Evolutionary conservation across 2,329 filamentous ascomycete species (phyloP), one percentile per base, ranked within the genome.

Genomic region (Sarocladium kiliense): DNA sequence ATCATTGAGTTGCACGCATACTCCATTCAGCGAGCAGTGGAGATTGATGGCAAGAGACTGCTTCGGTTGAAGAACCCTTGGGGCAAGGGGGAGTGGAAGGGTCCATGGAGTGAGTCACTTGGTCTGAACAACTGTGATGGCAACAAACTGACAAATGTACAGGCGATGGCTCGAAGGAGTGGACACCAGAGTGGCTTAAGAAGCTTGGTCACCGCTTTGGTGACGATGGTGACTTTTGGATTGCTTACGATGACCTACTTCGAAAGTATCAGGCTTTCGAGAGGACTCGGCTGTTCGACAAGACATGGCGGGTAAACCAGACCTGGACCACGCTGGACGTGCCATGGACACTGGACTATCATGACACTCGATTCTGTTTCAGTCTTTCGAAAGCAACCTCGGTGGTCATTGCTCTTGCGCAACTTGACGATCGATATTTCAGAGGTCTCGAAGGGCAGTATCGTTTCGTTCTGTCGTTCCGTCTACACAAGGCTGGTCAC

Each of bases 11-110:
- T 75, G 10, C 83, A 86, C 59, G 82, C 82, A 2, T 86, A 86
- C 61, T 82, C 81, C 1, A 75, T 87, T 9, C 81, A 84, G 73
- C 77, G 79, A 53, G 80, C 81, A 3, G 75, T 80, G n/a, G 75
- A 76, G 25, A 68, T 81, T 9, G 77, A 78, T 27, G 78, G 84
- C 59, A 76, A 80, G 59, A 79, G 86, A 2, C 73, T 91, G 1
- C 73, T 91, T 2, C 78, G 85, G 53, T 72, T 90, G 37, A 80
- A 77, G 60, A 94, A 94, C 62, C 90, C 90, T 0, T 94, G 89
- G 89, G 90, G 89, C 1, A 84, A 84, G 59, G 83, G 81, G 30
- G 89, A 91, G 69, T 94, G 89, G 89, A 87, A 82, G 27, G 90
- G 90, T 1, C 77, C 88, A 1, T 94, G 89, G 89, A 86, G 82